Conservation (phyloP, 257 asterid genomes). For the Fraxinus americana region DNA sequence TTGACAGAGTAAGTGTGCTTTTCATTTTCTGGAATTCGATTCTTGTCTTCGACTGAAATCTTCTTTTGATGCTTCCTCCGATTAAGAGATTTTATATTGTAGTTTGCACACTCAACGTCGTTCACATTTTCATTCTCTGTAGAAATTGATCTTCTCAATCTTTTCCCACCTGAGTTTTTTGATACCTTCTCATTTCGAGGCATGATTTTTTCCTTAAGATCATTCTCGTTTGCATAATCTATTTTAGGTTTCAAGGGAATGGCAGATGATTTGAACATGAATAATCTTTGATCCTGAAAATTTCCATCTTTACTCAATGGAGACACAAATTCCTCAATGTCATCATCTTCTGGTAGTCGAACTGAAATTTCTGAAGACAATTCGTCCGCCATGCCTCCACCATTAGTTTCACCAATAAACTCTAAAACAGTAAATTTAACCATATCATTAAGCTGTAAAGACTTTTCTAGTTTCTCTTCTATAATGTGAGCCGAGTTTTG, state of each 20-base stretch:
- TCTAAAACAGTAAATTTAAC: not conserved
- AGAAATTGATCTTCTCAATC: constrained; percentile 41
- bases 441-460: not conserved
- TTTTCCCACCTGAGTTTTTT: constrained; percentile 28
- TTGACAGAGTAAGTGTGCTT: constrained; percentile 10
- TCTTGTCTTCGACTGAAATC: constrained; percentile 18
- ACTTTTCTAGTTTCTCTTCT: not conserved
- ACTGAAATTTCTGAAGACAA: constrained; percentile 44
- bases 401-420: not conserved
- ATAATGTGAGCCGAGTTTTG: constrained; percentile 5
- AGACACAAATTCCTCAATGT: constrained; percentile 64
- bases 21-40: constrained; percentile 18
- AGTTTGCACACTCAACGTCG: constrained; percentile 39
- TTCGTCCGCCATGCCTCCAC: constrained; percentile 6
- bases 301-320: constrained; percentile 36
- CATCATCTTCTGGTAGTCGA: constrained; percentile 52
- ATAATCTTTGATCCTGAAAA: constrained; percentile 63
- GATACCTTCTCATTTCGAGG: constrained; percentile 17
- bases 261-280: constrained; percentile 52
- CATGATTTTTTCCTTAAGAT: not conserved
- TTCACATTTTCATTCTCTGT: constrained; percentile 23
- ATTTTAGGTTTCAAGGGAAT: constrained; percentile 12
- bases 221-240: not conserved
- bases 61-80: constrained; percentile 26
- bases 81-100: constrained; percentile 21